Base-by-base conservation (phyloP, 2,329 filamentous ascomycete species). In the Claviceps sorghi region DNA sequence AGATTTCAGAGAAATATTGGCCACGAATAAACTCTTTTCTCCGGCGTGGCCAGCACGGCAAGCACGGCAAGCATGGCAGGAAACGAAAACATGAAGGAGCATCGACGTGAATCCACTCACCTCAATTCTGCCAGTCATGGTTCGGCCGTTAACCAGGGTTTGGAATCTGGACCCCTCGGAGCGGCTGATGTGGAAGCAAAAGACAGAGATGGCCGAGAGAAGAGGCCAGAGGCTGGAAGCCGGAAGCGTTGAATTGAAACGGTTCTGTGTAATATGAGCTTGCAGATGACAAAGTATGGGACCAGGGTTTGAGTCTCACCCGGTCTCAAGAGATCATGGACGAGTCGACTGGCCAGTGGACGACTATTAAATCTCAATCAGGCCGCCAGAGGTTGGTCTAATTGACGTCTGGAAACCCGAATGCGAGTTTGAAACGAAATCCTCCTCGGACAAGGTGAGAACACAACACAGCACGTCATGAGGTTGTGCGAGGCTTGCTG, bases 121-220 rank as follows among this genome's bases (percentile, higher is more conserved):
- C 55, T 57, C 54, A 45, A 51, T 54, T 32, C 41, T 50, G 48
- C 40, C 50, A 21, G 43, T n/a, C 43, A 38, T 48, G 22, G n/a
- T 36, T 26, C 26, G 41, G 9, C 29, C 9, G 30, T 11, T 26
- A 22, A n/a, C 36, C n/a, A 19, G n/a, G 26, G 42, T 48, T 34
- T 17, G 26, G 19, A 29, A 38, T 22, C 19, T 29, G 7, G 29
- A 40, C 29, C 34, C 19, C 19, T 42, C 17, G 15, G 15, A 46
- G 32, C 26, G 42, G 36, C 36, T 29, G 38, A 52, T 2, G n/a
- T 9, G 11, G 26, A 36, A 42, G 36, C 10, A n/a, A 8, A 22
- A 19, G n/a, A 29, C 9, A 21, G 9, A 38, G 11, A 21, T 22
- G 43, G 15, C 32, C 30, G 42, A 51, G 32, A 8, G n/a, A 19